phyloP scores from a whole-genome alignment of 768 basidiomycete genomes.

The Tricholoma bakamatsutake region DNA sequence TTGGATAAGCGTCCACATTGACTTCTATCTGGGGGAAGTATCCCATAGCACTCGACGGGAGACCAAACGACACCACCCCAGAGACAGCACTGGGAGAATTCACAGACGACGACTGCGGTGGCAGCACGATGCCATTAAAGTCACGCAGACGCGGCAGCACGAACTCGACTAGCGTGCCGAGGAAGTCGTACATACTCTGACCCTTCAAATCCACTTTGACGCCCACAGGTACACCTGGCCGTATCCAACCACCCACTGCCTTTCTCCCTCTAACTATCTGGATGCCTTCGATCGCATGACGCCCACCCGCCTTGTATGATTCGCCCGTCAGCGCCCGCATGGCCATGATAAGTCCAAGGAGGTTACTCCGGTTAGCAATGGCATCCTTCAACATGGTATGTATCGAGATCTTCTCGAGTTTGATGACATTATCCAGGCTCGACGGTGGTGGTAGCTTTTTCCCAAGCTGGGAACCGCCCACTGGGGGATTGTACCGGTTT shows the following conservation, averaged over 20 bases:
- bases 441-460: constrained; percentile 62
- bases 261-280: constrained; percentile 69
- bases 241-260: constrained; percentile 76
- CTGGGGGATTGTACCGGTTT: constrained; percentile 68
- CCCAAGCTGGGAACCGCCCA: constrained; percentile 65
- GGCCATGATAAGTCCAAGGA: constrained; percentile 85
- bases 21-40: constrained; percentile 96
- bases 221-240: constrained; percentile 76
- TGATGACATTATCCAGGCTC: constrained; percentile 62
- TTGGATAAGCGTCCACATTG: constrained; percentile 86
- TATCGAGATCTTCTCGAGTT: constrained; percentile 78
- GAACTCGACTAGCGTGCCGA: constrained; percentile 84
- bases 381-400: constrained; percentile 86
- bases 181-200: constrained; percentile 91
- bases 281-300: constrained; percentile 66
- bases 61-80: constrained; percentile 86
- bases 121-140: constrained; percentile 78
- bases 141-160: constrained; percentile 93
- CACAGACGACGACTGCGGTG: constrained; percentile 62
- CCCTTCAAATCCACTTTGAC: constrained; percentile 90
- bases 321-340: constrained; percentile 85
- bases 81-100: constrained; percentile 73
- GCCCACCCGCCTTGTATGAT: constrained; percentile 66
- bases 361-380: constrained; percentile 57
- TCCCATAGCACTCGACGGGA: constrained; percentile 77